Percentiles rank a stretch among this genome's conserved stretches.
phyloP scores from a whole-genome alignment of 2,329 filamentous ascomycete species.

The Emmonsia crescens region DNA sequence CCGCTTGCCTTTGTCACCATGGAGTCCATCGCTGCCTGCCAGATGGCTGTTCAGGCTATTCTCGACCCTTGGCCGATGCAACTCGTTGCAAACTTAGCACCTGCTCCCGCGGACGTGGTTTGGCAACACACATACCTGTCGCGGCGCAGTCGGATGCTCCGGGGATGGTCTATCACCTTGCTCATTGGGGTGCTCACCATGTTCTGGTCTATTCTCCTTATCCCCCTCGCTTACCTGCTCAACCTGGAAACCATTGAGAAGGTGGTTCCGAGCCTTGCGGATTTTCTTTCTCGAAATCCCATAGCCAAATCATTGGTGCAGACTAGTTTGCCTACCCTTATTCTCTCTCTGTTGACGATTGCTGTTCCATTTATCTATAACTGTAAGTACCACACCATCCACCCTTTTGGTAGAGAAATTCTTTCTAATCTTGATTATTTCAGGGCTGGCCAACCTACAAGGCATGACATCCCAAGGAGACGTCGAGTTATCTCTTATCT shows the following conservation, averaged over 20 bases:
- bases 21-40: slow-evolving; percentile 82
- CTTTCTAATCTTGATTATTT: not conserved
- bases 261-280: slow-evolving; percentile 59
- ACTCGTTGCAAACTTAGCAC: slow-evolving; percentile 73
- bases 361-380: slow-evolving; percentile 91
- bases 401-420: not conserved
- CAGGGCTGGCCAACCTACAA: slow-evolving; percentile 70
- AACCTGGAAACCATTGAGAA: slow-evolving; percentile 70
- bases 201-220: slow-evolving; percentile 76
- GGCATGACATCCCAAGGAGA: slow-evolving; percentile 94
- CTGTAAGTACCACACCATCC: slow-evolving; percentile 41
- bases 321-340: slow-evolving; percentile 75
- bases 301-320: slow-evolving; percentile 68
- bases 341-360: slow-evolving; percentile 78
- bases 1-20: slow-evolving; percentile 93
- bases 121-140: slow-evolving; percentile 89
- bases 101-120: slow-evolving; percentile 82
- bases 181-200: slow-evolving; percentile 75
- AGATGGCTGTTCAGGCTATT: slow-evolving; percentile 93
- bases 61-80: slow-evolving; percentile 82
- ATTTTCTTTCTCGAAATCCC: slow-evolving; percentile 55
- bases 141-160: slow-evolving; percentile 59
- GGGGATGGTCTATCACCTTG: slow-evolving; percentile 73
- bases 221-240: slow-evolving; percentile 65
- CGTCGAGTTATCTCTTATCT: slow-evolving; percentile 86